These are phyloP conservation scores for Cardiosporidium cionae DNA, from an alignment of 169 alveolate genomes.

Conservation along the genomic window DNA sequence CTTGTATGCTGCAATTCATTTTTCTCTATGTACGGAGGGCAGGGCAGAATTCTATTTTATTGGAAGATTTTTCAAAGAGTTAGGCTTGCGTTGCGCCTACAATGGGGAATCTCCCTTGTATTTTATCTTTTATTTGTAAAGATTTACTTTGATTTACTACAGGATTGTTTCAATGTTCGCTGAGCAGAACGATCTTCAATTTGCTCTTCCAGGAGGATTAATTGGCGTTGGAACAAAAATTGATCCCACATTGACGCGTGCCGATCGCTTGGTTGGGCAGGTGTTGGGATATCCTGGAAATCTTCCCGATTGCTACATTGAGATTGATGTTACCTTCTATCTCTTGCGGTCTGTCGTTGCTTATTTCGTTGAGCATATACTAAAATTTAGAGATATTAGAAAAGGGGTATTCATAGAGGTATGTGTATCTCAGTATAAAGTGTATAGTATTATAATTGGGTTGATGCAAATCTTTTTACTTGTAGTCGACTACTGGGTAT, in stretches of 20 bases:
- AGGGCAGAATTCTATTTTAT: neutral
- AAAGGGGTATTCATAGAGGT: too few relatives aligned
- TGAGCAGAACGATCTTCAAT: conserved; percentile 92
- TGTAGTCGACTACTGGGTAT: conserved; percentile 50
- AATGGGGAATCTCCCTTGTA: neutral
- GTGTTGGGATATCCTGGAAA: conserved; percentile 91
- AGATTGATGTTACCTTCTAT: conserved; percentile 69
- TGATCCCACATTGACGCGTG: conserved; percentile 95
- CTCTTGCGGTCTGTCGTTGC: too few relatives aligned
- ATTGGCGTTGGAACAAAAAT: conserved; percentile 91
- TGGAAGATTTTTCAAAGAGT: neutral
- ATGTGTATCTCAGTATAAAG: too few relatives aligned
- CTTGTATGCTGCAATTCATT: neutral
- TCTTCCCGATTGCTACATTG: conserved; percentile 88
- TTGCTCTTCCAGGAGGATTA: conserved; percentile 96
- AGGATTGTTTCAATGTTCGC: conserved; percentile 89
- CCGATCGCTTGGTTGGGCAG: conserved; percentile 94
- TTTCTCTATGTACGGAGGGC: neutral
- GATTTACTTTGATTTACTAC: conserved; percentile 24
- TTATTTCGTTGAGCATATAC: too few relatives aligned
- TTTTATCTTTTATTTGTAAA: neutral
- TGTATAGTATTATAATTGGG: too few relatives aligned
- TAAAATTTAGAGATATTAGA: too few relatives aligned
- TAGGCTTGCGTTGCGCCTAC: neutral
- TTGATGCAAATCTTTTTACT: too few relatives aligned